Evolutionary conservation across 1,284 basidiomycete genomes (phyloP), one percentile per base, ranked within the genome.

Genomic region (Xerocomus minutiporus): DNA sequence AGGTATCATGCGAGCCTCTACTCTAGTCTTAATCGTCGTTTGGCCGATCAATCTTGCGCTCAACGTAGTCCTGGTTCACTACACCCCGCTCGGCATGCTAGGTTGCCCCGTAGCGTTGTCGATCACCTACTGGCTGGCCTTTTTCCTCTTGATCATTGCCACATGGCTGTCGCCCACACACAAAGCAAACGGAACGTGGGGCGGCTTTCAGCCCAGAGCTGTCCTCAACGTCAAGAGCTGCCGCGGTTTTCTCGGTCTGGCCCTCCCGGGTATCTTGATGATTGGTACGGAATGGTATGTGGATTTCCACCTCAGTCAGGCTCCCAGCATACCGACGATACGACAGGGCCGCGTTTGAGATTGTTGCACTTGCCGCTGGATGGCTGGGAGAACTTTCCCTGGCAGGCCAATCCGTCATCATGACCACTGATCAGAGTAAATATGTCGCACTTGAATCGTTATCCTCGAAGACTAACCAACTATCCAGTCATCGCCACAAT

Each of bases 371-470:
- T 20, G 84, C 84, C n/a, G 87, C 88, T 8, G 86, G 85, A 15
- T 73, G 80, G 20, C 72, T 91, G 1, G 86, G 86, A 8, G 62
- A 77, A n/a, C 64, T 85, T 35, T 72, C 86, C 1, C 74, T 90
- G 17, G 86, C 84, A 4, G 85, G 85, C 2, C 87, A 91, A 62
- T 84, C 84, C 1, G 82, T 88, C 39, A 88, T 90, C 54, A 88
- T 90, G 84, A 90, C 88, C n/a, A 80, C 83, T 11, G 88, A 90
- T 63, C 87, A 90, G 68, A 83, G 86, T 85, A 55, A 55, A 38
- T 72, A 3, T 29, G 1, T 20, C 20, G 1, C 20, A 4, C 8
- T 20, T 5, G 25, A 9, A 8, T 39, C 15, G 6, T 17, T 4
- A 8, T 42, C 1, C 17, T 44, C n/a, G 9, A 20, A 46, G n/a